Percentiles rank a stretch among this genome's conserved stretches.
phyloP scores from a whole-genome alignment of 257 asterid species.

The Petunia secreta region DNA sequence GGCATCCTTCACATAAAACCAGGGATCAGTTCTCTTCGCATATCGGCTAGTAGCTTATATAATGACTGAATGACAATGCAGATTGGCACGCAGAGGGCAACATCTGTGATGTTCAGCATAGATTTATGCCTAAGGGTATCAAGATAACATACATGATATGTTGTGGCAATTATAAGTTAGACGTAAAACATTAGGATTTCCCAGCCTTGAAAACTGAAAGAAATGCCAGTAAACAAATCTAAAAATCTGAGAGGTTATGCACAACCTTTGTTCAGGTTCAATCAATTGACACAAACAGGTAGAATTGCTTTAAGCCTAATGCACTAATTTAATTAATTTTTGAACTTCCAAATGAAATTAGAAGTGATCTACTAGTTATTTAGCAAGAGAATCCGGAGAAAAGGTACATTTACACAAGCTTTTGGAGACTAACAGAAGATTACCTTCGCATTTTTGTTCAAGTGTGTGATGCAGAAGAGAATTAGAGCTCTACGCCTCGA shows the following conservation, averaged over 20 bases:
- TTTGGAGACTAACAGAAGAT: constrained; percentile 22
- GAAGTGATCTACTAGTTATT: not conserved
- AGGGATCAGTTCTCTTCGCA: constrained; percentile 20
- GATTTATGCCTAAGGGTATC: not conserved
- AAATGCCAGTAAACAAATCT: constrained; percentile 1
- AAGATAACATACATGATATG: not conserved
- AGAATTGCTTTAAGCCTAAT: not conserved
- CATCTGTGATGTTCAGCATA: constrained; percentile 1
- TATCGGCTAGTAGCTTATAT: constrained; percentile 6
- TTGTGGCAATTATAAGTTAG: not conserved
- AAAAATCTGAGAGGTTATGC: not conserved
- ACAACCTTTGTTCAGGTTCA: not conserved
- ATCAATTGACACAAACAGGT: too few species aligned
- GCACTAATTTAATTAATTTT: not conserved
- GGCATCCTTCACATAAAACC: constrained; percentile 65
- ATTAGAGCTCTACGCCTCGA: constrained; percentile 79
- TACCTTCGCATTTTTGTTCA: constrained; percentile 76
- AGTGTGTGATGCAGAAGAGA: constrained; percentile 77
- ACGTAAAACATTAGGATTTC: not conserved
- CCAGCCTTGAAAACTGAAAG: constrained; percentile 8
- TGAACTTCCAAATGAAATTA: constrained; percentile 10
- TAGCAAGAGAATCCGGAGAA: not conserved
- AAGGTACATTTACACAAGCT: not conserved
- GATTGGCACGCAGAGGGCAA: not conserved
- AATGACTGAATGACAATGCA: not conserved